Base-by-base conservation (phyloP, 768 basidiomycete genomes). In the Nidula microcarpa region DNA sequence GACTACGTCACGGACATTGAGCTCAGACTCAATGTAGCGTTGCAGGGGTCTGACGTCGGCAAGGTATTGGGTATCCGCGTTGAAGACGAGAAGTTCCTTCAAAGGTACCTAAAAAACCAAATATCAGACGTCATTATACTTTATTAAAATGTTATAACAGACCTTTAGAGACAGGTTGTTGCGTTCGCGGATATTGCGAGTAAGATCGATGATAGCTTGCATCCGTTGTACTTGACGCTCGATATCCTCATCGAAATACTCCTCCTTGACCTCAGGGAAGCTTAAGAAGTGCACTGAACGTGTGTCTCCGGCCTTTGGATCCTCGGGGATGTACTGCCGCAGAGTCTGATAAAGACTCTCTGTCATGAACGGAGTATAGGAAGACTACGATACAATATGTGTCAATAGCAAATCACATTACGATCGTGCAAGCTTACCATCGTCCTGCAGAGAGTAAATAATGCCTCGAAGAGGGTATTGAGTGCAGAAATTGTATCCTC, bases 331-430 rank as follows among this genome's bases (percentile, higher is more conserved):
- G 74, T 84, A 96, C n/a, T 74, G 74, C 45, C 86, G 84, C 39
- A 98, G 78, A 34, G 91, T 84, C 67, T 98, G 97, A 69, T 98
- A 98, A 55, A 98, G 76, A 70, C 87, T 97, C 71, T 99, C 97
- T 6, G 94, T 95, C 66, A 98, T 76, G 83, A 98, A 98, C 0
- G 97, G 97, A 7, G 95, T 98, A 71, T 97, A 99, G 6, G 97
- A 95, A 1, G 96, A 96, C 95, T 96, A 59, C 2, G 13, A 33
- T 44, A 52, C 8, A 55, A 46, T 16, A 33, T 34, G 46, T 16
- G 8, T 53, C 13, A 48, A 48, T 33, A 35, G 18, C n/a, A 46
- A 33, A 37, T 30, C 48, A 5, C 47, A 5, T 5, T 37, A 18
- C 11, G 17, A 37, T 41, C 51, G 4, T 30, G 23, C 4, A 30